Evolutionary conservation across 2,329 filamentous ascomycete species (phyloP).

Genomic region (Xylariaceae sp.): DNA sequence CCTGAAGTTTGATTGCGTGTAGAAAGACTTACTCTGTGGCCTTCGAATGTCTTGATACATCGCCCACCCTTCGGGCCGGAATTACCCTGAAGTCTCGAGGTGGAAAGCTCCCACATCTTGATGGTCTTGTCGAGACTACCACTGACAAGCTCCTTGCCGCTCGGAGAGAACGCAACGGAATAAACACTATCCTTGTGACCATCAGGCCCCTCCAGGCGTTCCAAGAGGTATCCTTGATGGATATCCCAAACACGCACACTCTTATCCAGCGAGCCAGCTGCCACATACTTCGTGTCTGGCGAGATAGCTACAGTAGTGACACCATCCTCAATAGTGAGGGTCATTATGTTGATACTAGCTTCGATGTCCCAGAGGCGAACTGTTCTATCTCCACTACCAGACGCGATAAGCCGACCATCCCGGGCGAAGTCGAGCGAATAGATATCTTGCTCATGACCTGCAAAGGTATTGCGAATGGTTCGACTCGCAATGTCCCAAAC

Average conservation of each 20-base stretch:
- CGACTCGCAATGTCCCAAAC: constrained; percentile 90
- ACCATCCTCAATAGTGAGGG: constrained; percentile 89
- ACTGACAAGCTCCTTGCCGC: constrained; percentile 86
- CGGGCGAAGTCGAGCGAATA: constrained; percentile 94
- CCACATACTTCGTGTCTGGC: constrained; percentile 88
- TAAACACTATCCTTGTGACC: constrained; percentile 98
- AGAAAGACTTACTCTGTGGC: constrained; percentile 68
- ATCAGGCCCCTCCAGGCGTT: constrained; percentile 86
- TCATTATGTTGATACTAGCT: constrained; percentile 73
- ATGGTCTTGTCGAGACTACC: constrained; percentile 97
- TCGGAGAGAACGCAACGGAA: constrained; percentile 91
- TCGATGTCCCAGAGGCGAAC: constrained; percentile 97
- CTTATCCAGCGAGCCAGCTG: constrained; percentile 93
- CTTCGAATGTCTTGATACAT: constrained; percentile 95
- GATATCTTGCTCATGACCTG: constrained; percentile 98
- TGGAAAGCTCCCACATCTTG: constrained; percentile 95
- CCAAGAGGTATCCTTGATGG: constrained; percentile 76
- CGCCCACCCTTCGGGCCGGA: constrained; percentile 77
- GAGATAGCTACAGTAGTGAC: constrained; percentile 98
- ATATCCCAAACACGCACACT: constrained; percentile 97
- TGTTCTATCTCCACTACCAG: constrained; percentile 88
- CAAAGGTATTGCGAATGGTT: constrained; percentile 85
- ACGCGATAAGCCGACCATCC: constrained; percentile 90
- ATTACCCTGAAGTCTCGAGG: constrained; percentile 59
- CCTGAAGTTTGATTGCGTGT: background rate